Evolutionary conservation across 176 grass and related monocot genomes (phyloP), one percentile per base, ranked within the genome.

Genomic region (Cymbopogon citratus): DNA sequence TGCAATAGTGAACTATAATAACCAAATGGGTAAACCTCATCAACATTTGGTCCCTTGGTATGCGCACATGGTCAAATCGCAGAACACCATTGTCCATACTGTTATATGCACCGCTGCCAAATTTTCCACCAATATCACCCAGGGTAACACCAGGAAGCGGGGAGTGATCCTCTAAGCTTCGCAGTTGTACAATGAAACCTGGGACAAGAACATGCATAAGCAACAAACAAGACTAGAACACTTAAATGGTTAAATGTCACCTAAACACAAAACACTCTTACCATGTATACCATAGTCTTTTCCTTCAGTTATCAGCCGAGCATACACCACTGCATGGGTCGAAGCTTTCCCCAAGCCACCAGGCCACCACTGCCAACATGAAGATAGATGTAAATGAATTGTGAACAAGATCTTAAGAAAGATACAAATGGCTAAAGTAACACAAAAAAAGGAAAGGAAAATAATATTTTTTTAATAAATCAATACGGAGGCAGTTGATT

Each of bases 11-110:
- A 2, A 54, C 49, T 19, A 60, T 57, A 60, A 36, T 44, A 83
- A 46, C 71, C 5, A 3, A 66, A 23, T 52, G 27, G 10, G 82
- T 31, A 66, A 70, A 93, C 91, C 91, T 91, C 96, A 99, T 99
- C 80, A 99, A 54, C 96, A 99, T 88, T 87, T 99, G 96, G 83
- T 99, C 85, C 85, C 96, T 92, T 73, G 96, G 93, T 52, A 99
- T 99, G 82, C 96, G 87, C 67, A 99, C 96, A 81, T 99, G 91
- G 40, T 99, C 89, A 83, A 99, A 99, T 73, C 73, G 89, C 34
- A 99, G 76, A 89, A 99, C 87, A 72, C 96, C 93, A 88, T 99
- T 99, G 72, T 99, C 96, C 96, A 95, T 99, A 64, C 88, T 93
- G 80, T 99, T 99, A 80, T 95, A 99, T 48, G 95, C 95, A 72